Evolutionary conservation across 192 early-diverging fungal genomes (phyloP).

Genomic region (Rhizoclosmatium sp.): DNA sequence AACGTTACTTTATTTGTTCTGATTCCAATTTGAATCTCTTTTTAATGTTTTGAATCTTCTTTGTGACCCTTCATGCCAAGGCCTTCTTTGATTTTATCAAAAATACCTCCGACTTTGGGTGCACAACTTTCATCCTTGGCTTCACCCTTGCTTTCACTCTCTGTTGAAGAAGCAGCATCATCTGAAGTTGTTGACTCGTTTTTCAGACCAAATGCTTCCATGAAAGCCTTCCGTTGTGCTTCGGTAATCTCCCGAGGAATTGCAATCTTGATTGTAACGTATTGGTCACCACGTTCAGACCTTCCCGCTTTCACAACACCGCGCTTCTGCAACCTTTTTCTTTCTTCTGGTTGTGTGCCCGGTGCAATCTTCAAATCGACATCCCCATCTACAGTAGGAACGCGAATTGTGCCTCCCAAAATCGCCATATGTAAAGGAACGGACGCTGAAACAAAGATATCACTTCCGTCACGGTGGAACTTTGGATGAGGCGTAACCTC

Average conservation of each 20-base stretch:
- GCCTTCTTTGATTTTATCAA: constrained; percentile 21
- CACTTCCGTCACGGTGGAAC: constrained; percentile 86
- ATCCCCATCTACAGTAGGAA: constrained; percentile 96
- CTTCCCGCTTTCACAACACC: constrained; percentile 71
- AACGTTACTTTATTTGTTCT: background rate
- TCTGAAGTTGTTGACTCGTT: constrained; percentile 33
- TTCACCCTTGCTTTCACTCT: background rate
- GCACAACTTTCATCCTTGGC: constrained; percentile 19
- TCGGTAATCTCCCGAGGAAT: constrained; percentile 72
- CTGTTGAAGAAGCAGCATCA: background rate
- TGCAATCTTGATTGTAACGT: constrained; percentile 82
- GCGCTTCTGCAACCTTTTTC: constrained; percentile 76
- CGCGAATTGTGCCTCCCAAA: constrained; percentile 83
- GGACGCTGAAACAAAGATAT: constrained; percentile 76
- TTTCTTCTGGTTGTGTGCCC: constrained; percentile 91
- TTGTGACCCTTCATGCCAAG: constrained; percentile 14
- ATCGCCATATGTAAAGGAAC: constrained; percentile 89
- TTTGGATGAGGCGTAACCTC: constrained; percentile 56
- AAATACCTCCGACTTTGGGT: background rate
- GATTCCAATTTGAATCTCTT: background rate
- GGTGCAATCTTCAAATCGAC: constrained; percentile 87
- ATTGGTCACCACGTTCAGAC: constrained; percentile 84
- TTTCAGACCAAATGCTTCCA: constrained; percentile 65
- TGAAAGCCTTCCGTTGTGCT: constrained; percentile 54
- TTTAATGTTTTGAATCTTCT: background rate